phyloP scores from a whole-genome alignment of 345 rosid species.

The Streptanthus diversifolius region DNA sequence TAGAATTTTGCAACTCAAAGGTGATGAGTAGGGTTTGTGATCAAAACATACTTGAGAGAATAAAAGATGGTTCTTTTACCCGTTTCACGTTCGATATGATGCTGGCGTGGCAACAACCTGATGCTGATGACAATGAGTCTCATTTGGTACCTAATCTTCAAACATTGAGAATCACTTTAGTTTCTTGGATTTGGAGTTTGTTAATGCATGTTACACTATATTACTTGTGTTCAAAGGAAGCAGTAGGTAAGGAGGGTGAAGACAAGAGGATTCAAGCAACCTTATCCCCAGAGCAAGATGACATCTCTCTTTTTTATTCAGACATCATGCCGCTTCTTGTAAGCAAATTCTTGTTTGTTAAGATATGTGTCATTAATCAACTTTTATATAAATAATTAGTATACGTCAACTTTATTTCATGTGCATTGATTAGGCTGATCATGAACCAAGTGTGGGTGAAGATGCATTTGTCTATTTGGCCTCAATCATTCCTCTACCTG shows the following conservation, averaged over 20 bases:
- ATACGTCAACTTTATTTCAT: not conserved
- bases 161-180: not conserved
- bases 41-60: constrained; percentile 50
- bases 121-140: constrained; percentile 42
- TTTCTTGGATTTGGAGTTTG: not conserved
- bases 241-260: constrained; percentile 56
- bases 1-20: constrained; percentile 68
- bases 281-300: constrained; percentile 54
- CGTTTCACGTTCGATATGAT: constrained; percentile 75
- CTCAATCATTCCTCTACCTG: constrained; percentile 60
- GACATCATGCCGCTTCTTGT: constrained; percentile 93
- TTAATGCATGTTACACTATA: not conserved
- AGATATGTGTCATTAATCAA: not conserved
- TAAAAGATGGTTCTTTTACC: constrained; percentile 61
- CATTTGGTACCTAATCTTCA: constrained; percentile 13
- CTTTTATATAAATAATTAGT: not conserved
- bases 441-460: constrained; percentile 69
- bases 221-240: constrained; percentile 49
- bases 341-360: constrained; percentile 28
- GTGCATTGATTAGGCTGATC: constrained; percentile 52
- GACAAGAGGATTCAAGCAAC: constrained; percentile 44
- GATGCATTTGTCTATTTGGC: constrained; percentile 83
- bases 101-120: constrained; percentile 87
- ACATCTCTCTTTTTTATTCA: constrained; percentile 72
- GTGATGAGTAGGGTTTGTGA: constrained; percentile 40